Conservation (phyloP, 2,329 filamentous ascomycete species). For the Monosporascus sp. region DNA sequence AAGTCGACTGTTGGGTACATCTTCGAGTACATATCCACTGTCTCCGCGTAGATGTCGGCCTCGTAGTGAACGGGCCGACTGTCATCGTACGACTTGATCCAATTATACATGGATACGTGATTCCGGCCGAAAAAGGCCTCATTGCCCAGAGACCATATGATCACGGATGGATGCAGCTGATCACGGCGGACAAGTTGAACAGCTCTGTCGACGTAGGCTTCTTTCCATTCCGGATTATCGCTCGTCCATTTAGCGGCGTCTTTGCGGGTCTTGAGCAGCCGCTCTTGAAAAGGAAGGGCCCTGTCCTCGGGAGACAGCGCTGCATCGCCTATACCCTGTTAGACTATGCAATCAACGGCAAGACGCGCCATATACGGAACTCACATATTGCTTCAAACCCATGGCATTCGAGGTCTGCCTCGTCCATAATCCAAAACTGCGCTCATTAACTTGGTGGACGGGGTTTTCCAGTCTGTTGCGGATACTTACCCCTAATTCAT, state of each 20-base stretch:
- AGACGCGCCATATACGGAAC: conserved; percentile 8
- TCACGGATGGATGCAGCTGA: conserved; percentile 59
- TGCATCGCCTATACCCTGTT: conserved; percentile 19
- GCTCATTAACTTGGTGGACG: conserved; percentile 12
- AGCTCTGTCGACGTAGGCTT: conserved; percentile 61
- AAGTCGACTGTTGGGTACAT: conserved; percentile 53
- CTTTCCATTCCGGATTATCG: conserved; percentile 51
- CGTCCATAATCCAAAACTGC: conserved; percentile 49
- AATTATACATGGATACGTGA: conserved; percentile 57
- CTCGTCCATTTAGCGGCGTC: conserved; percentile 43
- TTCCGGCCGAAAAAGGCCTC: conserved; percentile 63
- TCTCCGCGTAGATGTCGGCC: conserved; percentile 48
- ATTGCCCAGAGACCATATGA: conserved; percentile 64
- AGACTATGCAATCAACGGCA: conserved; percentile 1
- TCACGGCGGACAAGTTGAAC: conserved; percentile 57
- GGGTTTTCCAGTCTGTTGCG: not conserved
- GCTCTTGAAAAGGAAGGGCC: conserved; percentile 22
- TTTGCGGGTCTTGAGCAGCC: conserved; percentile 27
- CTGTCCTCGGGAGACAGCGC: conserved; percentile 21
- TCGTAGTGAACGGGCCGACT: conserved; percentile 58
- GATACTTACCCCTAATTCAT: conserved; percentile 40
- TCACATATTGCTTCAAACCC: conserved; percentile 25
- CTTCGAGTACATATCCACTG: conserved; percentile 54
- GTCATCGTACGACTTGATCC: conserved; percentile 49
- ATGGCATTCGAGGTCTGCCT: conserved; percentile 37